Conservation (phyloP, 352 stramenopile species). For the Phytophthora pseudosyringae region DNA sequence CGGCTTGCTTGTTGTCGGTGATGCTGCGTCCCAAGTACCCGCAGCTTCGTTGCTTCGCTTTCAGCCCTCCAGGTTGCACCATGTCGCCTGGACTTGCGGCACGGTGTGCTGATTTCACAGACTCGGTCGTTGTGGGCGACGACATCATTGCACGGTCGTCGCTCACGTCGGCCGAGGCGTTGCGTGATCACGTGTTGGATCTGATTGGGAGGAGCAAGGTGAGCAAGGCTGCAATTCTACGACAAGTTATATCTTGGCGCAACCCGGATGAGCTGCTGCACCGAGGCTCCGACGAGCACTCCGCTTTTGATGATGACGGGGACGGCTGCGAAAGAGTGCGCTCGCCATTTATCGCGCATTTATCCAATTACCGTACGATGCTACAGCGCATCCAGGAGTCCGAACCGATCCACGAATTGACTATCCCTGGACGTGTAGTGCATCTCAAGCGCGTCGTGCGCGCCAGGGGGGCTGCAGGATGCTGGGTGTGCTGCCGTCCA, state of each 20-base stretch:
- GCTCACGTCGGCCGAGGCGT: conserved; percentile 72
- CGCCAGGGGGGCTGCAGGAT: conserved; percentile 44
- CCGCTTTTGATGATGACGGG: conserved; percentile 33
- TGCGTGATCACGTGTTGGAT: conserved; percentile 85
- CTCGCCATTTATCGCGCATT: conserved; percentile 61
- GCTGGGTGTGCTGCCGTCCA: conserved; percentile 86
- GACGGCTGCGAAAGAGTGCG: conserved; percentile 33
- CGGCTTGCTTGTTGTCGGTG: conserved; percentile 74
- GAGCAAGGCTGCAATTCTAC: conserved; percentile 81
- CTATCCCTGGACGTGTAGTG: conserved; percentile 78
- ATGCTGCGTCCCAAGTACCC: conserved; percentile 84
- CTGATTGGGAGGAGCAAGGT: conserved; percentile 89
- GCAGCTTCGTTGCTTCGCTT: conserved; percentile 82
- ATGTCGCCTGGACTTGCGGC: conserved; percentile 73
- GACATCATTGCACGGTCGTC: conserved; percentile 87
- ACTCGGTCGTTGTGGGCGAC: conserved; percentile 82
- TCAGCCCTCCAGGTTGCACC: conserved; percentile 80
- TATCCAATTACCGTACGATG: conserved; percentile 87
- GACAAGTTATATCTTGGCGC: conserved; percentile 81
- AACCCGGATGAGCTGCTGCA: conserved; percentile 79
- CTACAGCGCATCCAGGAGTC: conserved; percentile 81
- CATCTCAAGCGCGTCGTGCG: conserved; percentile 72
- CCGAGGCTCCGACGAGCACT: conserved; percentile 29
- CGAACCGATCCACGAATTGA: conserved; percentile 82
- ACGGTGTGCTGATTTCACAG: conserved; percentile 67